Evolutionary conservation across 73 alveolate genomes (phyloP).

Genomic region (Paramecium caudatum): DNA sequence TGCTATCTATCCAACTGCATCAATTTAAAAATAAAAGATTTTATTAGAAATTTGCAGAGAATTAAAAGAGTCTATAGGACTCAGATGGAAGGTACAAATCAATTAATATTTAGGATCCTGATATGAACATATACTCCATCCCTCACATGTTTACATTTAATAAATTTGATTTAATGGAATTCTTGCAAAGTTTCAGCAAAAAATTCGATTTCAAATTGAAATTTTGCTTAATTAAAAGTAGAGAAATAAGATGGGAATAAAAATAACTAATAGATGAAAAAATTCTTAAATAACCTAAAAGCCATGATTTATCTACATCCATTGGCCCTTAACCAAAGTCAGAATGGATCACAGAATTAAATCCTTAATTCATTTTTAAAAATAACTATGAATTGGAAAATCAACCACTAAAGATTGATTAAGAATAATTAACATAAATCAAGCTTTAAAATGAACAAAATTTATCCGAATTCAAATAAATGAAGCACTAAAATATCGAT

Average conservation of each 20-base stretch:
- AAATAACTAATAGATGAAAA: not conserved
- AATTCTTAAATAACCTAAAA: not conserved
- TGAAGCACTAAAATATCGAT: not conserved
- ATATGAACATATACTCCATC: not conserved
- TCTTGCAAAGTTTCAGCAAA: not conserved
- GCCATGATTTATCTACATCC: too few relatives aligned
- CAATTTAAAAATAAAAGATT: slow-evolving; percentile 20
- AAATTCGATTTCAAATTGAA: slow-evolving; percentile 1
- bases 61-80: slow-evolving; percentile 38
- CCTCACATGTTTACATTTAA: slow-evolving; percentile 14
- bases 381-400: slow-evolving; percentile 20
- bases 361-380: not conserved
- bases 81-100: slow-evolving; percentile 38
- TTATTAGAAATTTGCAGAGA: not conserved
- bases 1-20: slow-evolving; percentile 6
- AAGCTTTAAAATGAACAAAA: not conserved
- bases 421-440: not conserved
- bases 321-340: not conserved
- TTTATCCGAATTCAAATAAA: not conserved
- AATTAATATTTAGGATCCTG: not conserved
- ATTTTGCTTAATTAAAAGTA: not conserved
- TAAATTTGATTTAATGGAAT: slow-evolving; percentile 25
- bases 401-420: not conserved
- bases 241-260: not conserved
- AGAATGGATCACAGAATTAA: not conserved